Evolutionary conservation across 371 early-diverging fungal genomes (phyloP), one percentile per base, ranked within the genome.

Genomic region (Apophysomyces trapeziformis): DNA sequence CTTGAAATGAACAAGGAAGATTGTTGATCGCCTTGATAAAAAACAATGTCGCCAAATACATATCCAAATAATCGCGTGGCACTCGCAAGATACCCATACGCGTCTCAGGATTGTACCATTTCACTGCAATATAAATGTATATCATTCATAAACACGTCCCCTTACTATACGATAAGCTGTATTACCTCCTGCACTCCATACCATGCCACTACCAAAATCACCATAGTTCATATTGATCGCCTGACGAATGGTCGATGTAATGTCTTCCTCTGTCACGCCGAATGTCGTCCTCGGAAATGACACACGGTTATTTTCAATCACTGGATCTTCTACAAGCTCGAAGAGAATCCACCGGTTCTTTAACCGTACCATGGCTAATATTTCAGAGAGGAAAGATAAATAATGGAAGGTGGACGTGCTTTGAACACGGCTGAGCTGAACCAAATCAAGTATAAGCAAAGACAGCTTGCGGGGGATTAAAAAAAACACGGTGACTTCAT

Each of bases 261-360:
- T 65, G 18, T 71, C 39, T 18, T 59, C 41, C 35, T 75, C 76
- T 6, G 63, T 60, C 16, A 76, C 18, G 35, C 62, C 54, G n/a
- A 76, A 60, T 7, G 67, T 57, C 6, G 67, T 70, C 16, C 69
- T 63, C 14, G 68, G 72, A 57, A 72, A 74, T 3, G 66, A 62
- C 26, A 74, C 72, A 45, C 70, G 58, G 9, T 63, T 70, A 54
- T 74, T 38, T 11, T 72, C 64, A 36, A 79, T 56, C 6, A 70
- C 47, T n/a, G 79, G 79, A 68, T 73, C 82, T 38, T 77, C 66
- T 1, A 70, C 69, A n/a, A 82, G 57, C 50, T 79, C 75, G 60
- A 82, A 79, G 45, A 79, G 50, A n/a, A 79, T 63, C 83, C 83
- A 82, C 38, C 83, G 74, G 63, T 71, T 68, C 68, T 82, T 82